These are phyloP conservation scores for Aureobasidium subglaciale DNA, from an alignment of 2,329 filamentous ascomycete genomes.

Conservation along the genomic window DNA sequence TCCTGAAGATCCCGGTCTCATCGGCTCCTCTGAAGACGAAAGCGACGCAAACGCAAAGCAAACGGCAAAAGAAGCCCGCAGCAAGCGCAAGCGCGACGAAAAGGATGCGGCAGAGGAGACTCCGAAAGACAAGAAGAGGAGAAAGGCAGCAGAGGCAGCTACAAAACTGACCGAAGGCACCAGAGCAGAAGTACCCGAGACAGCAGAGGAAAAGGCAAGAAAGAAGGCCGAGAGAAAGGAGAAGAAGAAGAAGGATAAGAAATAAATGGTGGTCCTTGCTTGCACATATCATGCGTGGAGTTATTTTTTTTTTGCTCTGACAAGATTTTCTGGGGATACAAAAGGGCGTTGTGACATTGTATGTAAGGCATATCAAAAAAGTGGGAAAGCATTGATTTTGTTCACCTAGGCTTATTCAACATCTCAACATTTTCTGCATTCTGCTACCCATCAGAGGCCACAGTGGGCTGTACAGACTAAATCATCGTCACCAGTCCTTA, in stretches of 20 bases:
- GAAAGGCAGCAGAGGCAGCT: constrained; percentile 22
- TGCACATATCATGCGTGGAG: neutral
- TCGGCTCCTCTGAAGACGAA: constrained; percentile 37
- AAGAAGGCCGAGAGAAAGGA: constrained; percentile 28
- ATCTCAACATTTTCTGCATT: neutral
- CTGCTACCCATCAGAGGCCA: no score
- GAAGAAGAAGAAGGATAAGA: constrained; percentile 26
- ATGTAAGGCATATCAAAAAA: constrained; percentile 6
- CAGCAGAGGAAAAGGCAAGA: constrained; percentile 30
- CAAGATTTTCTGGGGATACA: neutral
- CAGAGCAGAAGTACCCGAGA: constrained; percentile 18
- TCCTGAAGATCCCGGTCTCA: constrained; percentile 34
- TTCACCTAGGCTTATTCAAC: neutral
- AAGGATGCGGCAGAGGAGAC: constrained; percentile 25
- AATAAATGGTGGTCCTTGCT: neutral
- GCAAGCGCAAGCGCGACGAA: constrained; percentile 34
- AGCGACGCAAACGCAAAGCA: constrained; percentile 25
- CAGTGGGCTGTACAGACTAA: no score
- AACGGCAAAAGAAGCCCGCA: constrained; percentile 20
- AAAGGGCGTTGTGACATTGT: neutral
- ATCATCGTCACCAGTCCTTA: no score
- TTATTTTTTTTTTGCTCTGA: neutral
- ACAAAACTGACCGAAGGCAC: constrained; percentile 16
- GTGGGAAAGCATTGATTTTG: neutral
- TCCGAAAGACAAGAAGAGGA: constrained; percentile 35